Conservation (phyloP, 768 basidiomycete genomes). For the Trametes cubensis region DNA sequence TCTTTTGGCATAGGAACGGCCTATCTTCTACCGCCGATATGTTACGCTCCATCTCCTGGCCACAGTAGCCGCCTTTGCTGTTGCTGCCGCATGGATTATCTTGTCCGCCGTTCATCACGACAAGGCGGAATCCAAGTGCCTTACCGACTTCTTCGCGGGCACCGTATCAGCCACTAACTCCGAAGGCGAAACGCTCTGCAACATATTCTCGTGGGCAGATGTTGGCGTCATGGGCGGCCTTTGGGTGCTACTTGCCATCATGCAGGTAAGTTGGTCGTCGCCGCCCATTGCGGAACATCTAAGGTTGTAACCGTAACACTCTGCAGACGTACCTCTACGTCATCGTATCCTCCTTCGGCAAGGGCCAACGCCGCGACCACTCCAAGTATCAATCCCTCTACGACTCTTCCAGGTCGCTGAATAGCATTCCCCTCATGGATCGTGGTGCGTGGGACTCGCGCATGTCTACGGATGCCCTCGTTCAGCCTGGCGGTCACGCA, state of each 20-base stretch:
- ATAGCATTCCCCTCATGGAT: conserved; percentile 67
- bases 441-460: conserved; percentile 75
- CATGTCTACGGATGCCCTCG: conserved; percentile 46
- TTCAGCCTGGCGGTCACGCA: conserved; percentile 32
- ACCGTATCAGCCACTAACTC: conserved; percentile 37
- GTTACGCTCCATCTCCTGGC: conserved; percentile 62
- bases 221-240: conserved; percentile 89
- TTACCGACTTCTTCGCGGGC: conserved; percentile 56
- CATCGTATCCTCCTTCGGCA: conserved; percentile 65
- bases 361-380: conserved; percentile 77
- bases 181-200: conserved; percentile 77
- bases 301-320: conserved; percentile 8
- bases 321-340: conserved; percentile 54
- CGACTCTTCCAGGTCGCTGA: conserved; percentile 55
- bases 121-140: conserved; percentile 69
- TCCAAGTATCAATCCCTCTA: conserved; percentile 76
- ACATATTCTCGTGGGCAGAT: conserved; percentile 91
- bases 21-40: conserved; percentile 67
- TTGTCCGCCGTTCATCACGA: conserved; percentile 79
- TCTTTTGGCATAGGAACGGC: conserved; percentile 56
- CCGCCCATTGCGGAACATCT: conserved; percentile 13
- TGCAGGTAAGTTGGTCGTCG: conserved; percentile 59
- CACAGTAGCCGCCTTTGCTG: conserved; percentile 64
- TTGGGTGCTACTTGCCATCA: conserved; percentile 77
- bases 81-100: conserved; percentile 81